phyloP scores from a whole-genome alignment of 2,329 filamentous ascomycete genomes.

The Diaporthe vexans region DNA sequence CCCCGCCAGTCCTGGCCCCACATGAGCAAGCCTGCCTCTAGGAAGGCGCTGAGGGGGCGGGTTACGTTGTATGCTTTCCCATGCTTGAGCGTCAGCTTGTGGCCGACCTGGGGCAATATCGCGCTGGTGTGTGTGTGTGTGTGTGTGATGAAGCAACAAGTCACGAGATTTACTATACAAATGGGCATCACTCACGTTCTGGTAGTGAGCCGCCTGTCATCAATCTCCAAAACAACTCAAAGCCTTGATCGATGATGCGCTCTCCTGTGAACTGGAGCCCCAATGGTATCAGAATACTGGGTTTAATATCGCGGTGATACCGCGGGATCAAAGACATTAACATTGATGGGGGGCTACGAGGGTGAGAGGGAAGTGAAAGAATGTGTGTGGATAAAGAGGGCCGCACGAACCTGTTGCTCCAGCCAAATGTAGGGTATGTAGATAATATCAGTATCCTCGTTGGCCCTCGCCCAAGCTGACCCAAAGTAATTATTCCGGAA shows the following conservation, averaged over 20 bases:
- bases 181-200: neutral
- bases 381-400: no score
- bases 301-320: fast-evolving
- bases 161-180: no score
- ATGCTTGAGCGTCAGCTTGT: no score
- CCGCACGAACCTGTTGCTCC: neutral
- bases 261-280: neutral
- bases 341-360: no score
- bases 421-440: neutral
- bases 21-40: neutral
- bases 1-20: neutral
- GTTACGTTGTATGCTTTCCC: neutral
- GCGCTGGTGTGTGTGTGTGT: no score
- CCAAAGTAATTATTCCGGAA: neutral
- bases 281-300: neutral
- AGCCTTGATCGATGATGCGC: conserved; percentile 7
- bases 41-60: neutral
- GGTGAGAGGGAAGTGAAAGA: neutral
- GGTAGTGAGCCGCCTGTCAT: neutral
- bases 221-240: conserved; percentile 1
- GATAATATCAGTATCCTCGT: neutral
- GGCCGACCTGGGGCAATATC: neutral
- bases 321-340: neutral
- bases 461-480: neutral
- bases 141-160: no score